Evolutionary conservation across 2,329 filamentous ascomycete genomes (phyloP), one percentile per base, ranked within the genome.

Genomic region (Aureobasidium sp.): DNA sequence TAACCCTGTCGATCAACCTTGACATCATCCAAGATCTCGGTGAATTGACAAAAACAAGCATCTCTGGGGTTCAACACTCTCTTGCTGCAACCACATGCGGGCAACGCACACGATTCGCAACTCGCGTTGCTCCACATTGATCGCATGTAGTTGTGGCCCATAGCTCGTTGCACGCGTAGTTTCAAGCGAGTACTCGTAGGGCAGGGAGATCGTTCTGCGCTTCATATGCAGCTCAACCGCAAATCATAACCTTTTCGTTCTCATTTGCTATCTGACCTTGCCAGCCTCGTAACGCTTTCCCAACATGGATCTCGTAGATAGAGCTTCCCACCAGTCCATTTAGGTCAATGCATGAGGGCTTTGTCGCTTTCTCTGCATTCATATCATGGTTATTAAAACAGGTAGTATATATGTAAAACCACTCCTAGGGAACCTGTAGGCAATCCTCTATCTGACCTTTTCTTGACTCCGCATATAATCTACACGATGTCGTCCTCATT

Each of bases 11-110:
- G 47, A 36, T 51, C 47, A 51, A 44, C n/a, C 47, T 36, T 51
- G 47, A 51, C 47, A 51, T 51, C 47, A 51, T 51, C 47, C 47
- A 51, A 34, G 47, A 51, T 51, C 47, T 51, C 47, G 47, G 47
- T 36, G 29, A 36, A 29, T 41, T 42, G 51, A 42, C 51, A 42
- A 55, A 55, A 55, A 29, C 46, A 48, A 55, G 37, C 51, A 41
- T 42, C 51, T 39, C 20, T 27, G 50, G 20, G 13, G 34, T 52
- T 52, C 51, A 55, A 55, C 51, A 41, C 32, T 55, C 32, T 55
- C 36, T 26, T 55, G 51, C 51, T 55, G 41, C 32, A 55, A 42
- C 51, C 37, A 41, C 37, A 41, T 41, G 10, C 17, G 37, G 51
- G 23, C 37, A 55, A 41, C 36, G 51, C 51, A 55, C 37, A 42